Conservation (phyloP, 108 stramenopile genomes). For the Nitzschia palea region DNA sequence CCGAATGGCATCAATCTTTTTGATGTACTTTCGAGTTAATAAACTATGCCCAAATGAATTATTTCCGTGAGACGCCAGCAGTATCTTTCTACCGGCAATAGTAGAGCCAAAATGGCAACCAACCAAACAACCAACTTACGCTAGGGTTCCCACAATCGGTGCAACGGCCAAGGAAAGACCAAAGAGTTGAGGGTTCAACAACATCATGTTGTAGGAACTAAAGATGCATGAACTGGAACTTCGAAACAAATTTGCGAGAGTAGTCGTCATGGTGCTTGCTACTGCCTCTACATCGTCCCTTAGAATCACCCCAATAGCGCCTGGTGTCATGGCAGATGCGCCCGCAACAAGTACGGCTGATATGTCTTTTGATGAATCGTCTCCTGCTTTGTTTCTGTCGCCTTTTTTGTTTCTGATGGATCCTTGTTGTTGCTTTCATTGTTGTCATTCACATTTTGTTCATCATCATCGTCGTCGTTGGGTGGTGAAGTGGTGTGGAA, state of each 20-base stretch:
- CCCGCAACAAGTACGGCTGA: background rate
- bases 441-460: background rate
- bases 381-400: background rate
- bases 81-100: no score
- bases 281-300: conserved; percentile 68
- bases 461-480: conserved; percentile 13
- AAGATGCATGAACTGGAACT: conserved; percentile 66
- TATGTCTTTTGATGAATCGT: background rate
- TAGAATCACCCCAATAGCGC: conserved; percentile 68
- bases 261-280: conserved; percentile 62
- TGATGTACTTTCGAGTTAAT: conserved; percentile 67
- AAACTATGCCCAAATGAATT: no score
- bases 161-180: conserved; percentile 65
- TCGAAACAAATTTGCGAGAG: conserved; percentile 76
- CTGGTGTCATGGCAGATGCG: conserved; percentile 72
- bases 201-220: conserved; percentile 79
- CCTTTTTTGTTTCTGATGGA: background rate
- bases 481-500: conserved; percentile 52
- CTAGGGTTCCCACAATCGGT: conserved; percentile 75
- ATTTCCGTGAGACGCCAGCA: no score
- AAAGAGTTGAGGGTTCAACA: conserved; percentile 73
- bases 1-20: conserved; percentile 58
- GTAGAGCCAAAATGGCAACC: no score
- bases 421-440: conserved; percentile 5
- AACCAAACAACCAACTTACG: no score